Evolutionary conservation across 208 protist species (phyloP), one percentile per base, ranked within the genome.

Genomic region (Sergeia podlipaevii): DNA sequence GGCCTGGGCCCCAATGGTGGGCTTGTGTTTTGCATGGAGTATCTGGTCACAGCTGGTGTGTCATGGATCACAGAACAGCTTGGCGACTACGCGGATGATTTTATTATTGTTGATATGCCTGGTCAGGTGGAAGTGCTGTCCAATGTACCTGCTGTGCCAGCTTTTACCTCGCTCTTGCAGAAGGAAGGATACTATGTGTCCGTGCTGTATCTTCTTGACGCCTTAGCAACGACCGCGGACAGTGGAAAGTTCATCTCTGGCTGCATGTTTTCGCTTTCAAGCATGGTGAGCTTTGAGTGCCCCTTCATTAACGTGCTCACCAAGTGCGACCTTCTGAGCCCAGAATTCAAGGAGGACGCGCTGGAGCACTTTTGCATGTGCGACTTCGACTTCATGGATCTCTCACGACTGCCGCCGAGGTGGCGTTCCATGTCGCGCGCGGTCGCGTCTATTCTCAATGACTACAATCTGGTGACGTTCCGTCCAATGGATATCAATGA

Each of bases 81-180:
- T 1, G 80, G 80, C 24, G 91, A 97, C 60, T 96, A 90, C 58
- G 81, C 72, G 28, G 96, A 97, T 43, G 85, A 98, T 49, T 99
- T 99, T 59, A 60, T 99, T n/a, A 79, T 99, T 30, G 93, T 99
- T 46, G 98, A 99, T 77, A 98, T 96, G 79, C 98, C 98, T 0
- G 98, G 98, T 27, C 98, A 99, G 83, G 96, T 99, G 33, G 98
- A 99, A 84, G 89, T 99, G 38, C 98, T 99, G 58, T 98, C 97
- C 34, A 97, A 98, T 64, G 65, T 98, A 60, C 71, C 89, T 2
- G 70, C 82, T 6, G 84, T 99, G 4, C 84, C 90, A 27, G 70
- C 78, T 0, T 90, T 97, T 62, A 77, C 89, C 23, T 67, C 71
- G 10, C 58, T 84, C 62, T 97, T 92, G 36, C 89, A 80, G 41